These are phyloP conservation scores for Calonectria honghensis DNA, from an alignment of 2,329 filamentous ascomycete species.

Conservation along the genomic window DNA sequence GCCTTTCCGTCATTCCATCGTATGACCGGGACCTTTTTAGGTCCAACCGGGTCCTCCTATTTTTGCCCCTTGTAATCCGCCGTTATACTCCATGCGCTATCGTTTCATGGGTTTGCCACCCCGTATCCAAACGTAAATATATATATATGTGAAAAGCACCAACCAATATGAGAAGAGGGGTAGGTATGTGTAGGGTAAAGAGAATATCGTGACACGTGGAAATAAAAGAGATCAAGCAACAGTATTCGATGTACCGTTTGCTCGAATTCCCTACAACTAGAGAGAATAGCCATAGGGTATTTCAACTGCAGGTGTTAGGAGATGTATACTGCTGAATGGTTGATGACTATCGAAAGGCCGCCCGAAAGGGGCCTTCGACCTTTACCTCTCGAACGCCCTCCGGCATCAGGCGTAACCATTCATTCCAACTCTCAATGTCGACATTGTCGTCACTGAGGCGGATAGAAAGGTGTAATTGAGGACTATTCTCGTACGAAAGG, in stretches of 20 bases:
- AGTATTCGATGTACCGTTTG: not conserved
- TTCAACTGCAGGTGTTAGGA: not conserved
- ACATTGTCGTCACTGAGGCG: constrained; percentile 70
- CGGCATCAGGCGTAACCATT: constrained; percentile 76
- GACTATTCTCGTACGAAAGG: constrained; percentile 65
- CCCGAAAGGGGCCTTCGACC: constrained; percentile 70
- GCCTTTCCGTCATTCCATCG: constrained; percentile 45
- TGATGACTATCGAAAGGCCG: constrained; percentile 50
- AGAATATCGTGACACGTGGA: constrained; percentile 29
- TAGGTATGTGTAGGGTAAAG: constrained; percentile 29
- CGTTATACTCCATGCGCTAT: constrained; percentile 50
- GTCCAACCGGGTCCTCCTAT: constrained; percentile 41
- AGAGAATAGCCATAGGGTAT: not conserved
- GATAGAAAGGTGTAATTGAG: constrained; percentile 71
- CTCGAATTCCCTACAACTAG: not conserved
- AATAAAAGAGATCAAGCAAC: not conserved
- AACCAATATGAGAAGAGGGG: constrained; percentile 41
- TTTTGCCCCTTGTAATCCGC: constrained; percentile 45
- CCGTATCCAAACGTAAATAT: constrained; percentile 43
- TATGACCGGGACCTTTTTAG: constrained; percentile 44
- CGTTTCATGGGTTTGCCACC: constrained; percentile 52
- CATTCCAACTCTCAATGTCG: constrained; percentile 72
- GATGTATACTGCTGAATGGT: not conserved
- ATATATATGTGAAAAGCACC: constrained; percentile 40
- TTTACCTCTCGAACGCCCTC: constrained; percentile 74